These are phyloP conservation scores for Metarhizium humberi DNA, from an alignment of 2,329 filamentous ascomycete species.

Conservation along the genomic window DNA sequence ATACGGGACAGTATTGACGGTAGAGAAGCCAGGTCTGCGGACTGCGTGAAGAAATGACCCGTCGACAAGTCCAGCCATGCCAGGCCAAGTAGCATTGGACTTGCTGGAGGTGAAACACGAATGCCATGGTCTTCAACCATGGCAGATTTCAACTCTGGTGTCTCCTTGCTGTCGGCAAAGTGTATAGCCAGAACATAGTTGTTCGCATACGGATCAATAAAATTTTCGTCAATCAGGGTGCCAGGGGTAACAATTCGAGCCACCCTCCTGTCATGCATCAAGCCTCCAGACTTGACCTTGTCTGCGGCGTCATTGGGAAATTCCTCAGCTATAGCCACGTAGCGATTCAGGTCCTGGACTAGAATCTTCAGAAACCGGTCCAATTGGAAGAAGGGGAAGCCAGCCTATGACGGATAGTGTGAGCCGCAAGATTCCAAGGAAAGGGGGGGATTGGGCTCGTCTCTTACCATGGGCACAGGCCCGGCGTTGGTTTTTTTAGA, in stretches of 20 bases:
- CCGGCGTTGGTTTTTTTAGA: slow-evolving; percentile 71
- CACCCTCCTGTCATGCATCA: slow-evolving; percentile 78
- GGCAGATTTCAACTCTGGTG: background rate
- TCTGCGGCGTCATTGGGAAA: slow-evolving; percentile 65
- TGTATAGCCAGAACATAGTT: slow-evolving; percentile 86
- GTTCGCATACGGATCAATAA: slow-evolving; percentile 88
- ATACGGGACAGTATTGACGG: slow-evolving; percentile 78
- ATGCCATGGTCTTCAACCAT: background rate
- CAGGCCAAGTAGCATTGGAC: slow-evolving; percentile 51
- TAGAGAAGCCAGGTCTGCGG: slow-evolving; percentile 58
- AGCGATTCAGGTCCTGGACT: slow-evolving; percentile 81
- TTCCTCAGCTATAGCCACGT: slow-evolving; percentile 92
- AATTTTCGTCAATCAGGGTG: slow-evolving; percentile 93
- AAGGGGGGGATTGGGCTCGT: slow-evolving; percentile 4
- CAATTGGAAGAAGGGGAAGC: slow-evolving; percentile 87
- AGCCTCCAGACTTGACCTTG: slow-evolving; percentile 64
- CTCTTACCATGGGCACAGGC: slow-evolving; percentile 70
- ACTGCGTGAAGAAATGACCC: slow-evolving; percentile 85
- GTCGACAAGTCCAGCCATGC: slow-evolving; percentile 95
- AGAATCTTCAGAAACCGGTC: slow-evolving; percentile 88
- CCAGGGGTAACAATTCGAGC: slow-evolving; percentile 86
- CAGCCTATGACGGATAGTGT: slow-evolving; percentile 47
- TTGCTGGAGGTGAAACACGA: slow-evolving; percentile 6
- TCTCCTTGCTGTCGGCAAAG: slow-evolving; percentile 20
- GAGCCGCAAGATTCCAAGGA: background rate